These are phyloP conservation scores for Xylaria sp. DNA, from an alignment of 2,329 filamentous ascomycete genomes.

Conservation along the genomic window DNA sequence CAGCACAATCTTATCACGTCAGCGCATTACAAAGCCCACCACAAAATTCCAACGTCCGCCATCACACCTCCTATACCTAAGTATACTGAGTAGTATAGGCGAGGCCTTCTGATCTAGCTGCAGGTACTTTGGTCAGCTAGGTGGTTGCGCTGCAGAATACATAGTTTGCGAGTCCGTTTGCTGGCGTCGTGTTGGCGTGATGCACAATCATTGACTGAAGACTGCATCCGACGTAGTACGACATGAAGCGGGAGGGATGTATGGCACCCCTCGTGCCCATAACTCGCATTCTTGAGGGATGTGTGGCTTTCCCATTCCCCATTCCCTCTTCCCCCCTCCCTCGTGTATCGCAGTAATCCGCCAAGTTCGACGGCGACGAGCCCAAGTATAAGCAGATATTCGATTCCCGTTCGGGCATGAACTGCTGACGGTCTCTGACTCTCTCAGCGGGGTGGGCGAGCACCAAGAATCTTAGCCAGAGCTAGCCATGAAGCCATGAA, in stretches of 20 bases:
- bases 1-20: slow-evolving; percentile 16
- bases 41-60: slow-evolving; percentile 21
- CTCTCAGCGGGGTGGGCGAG: slow-evolving; percentile 22
- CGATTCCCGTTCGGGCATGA: slow-evolving; percentile 19
- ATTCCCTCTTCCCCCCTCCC: not conserved
- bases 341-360: slow-evolving; percentile 31
- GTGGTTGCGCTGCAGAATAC: slow-evolving; percentile 9
- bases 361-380: slow-evolving; percentile 24
- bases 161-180: not conserved
- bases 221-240: not conserved
- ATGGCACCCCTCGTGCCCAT: not conserved
- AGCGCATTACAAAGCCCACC: slow-evolving; percentile 25
- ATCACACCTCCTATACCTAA: not conserved
- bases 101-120: too few relatives aligned
- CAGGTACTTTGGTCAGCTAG: not conserved
- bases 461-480: slow-evolving; percentile 28
- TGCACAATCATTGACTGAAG: not conserved
- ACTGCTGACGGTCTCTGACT: slow-evolving; percentile 30
- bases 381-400: slow-evolving; percentile 25
- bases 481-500: slow-evolving; percentile 34
- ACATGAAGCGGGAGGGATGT: not conserved
- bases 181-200: not conserved
- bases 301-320: not conserved
- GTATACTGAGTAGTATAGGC: too few relatives aligned
- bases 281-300: slow-evolving; percentile 6